phyloP scores from a whole-genome alignment of 352 stramenopile genomes.

The Phytophthora parvispora region DNA sequence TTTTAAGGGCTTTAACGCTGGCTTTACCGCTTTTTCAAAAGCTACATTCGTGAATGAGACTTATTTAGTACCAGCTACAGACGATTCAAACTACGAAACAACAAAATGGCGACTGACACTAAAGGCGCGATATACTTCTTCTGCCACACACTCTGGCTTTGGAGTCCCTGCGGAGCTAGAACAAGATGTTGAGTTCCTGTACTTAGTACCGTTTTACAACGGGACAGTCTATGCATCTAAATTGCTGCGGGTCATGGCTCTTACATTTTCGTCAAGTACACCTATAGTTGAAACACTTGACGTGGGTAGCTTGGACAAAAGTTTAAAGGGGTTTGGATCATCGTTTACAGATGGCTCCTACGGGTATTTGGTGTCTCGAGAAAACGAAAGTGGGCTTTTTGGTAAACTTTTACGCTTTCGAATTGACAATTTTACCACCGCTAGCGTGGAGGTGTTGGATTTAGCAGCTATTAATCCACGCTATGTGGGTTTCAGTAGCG shows the following conservation, averaged over 20 bases:
- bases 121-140: constrained; percentile 55
- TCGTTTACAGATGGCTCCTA: constrained; percentile 69
- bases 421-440: constrained; percentile 49
- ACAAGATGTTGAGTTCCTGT: constrained; percentile 71
- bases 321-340: constrained; percentile 61
- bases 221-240: constrained; percentile 56
- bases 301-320: constrained; percentile 49
- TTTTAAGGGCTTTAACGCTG: constrained; percentile 69
- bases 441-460: constrained; percentile 61
- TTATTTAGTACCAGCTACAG: constrained; percentile 52
- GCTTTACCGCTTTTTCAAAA: constrained; percentile 69
- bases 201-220: constrained; percentile 79
- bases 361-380: constrained; percentile 73
- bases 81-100: constrained; percentile 59
- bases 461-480: constrained; percentile 54
- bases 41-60: constrained; percentile 72
- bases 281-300: constrained; percentile 71
- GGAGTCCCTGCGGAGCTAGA: constrained; percentile 42
- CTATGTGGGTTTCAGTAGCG: constrained; percentile 75
- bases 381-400: constrained; percentile 67
- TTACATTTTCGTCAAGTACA: constrained; percentile 54
- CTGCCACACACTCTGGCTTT: constrained; percentile 48
- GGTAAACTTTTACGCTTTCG: constrained; percentile 74
- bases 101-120: constrained; percentile 61
- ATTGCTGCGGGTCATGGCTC: constrained; percentile 60